A percentile compares a stretch with the other conserved stretches of the same genome.
These are phyloP conservation scores for Hypseocharis bilobata DNA, from an alignment of 441 rosid genomes.

Conservation along the genomic window DNA sequence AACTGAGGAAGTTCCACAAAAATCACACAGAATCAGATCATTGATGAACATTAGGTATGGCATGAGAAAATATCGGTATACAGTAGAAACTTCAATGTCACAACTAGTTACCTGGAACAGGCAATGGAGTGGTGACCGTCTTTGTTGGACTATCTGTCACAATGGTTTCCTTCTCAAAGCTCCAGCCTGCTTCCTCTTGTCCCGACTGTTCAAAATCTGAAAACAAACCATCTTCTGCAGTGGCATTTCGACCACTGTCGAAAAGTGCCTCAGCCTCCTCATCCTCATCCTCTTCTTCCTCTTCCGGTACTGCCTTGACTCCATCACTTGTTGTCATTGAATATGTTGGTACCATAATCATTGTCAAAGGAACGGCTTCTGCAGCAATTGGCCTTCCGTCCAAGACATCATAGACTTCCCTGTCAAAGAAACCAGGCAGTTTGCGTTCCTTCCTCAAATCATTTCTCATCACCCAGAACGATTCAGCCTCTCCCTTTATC, in stretches of 20 bases:
- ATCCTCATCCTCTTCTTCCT: not conserved
- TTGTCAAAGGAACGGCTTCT: not conserved
- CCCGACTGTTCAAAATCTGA: constrained; percentile 17
- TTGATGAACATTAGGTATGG: too few relatives aligned
- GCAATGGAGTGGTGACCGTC: not conserved
- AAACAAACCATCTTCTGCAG: constrained; percentile 14
- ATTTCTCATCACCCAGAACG: constrained; percentile 29
- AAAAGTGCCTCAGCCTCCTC: constrained; percentile 2
- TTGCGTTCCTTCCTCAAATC: constrained; percentile 25
- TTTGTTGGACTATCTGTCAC: constrained; percentile 5
- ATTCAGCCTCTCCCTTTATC: constrained; percentile 19
- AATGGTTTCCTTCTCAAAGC: constrained; percentile 16
- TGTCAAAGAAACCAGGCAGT: constrained; percentile 9
- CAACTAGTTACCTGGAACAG: constrained; percentile 24
- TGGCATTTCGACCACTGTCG: constrained; percentile 8
- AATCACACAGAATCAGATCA: not conserved
- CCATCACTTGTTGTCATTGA: not conserved
- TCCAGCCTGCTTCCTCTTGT: constrained; percentile 18
- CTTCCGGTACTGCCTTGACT: not conserved
- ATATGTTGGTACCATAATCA: not conserved
- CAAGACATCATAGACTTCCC: constrained; percentile 8
- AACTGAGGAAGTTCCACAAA: too few relatives aligned
- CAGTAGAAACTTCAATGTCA: not conserved
- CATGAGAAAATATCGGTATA: too few relatives aligned
- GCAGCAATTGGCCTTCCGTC: not conserved